Percentiles rank a stretch among this genome's conserved stretches.
Conservation (phyloP, 2,329 filamentous ascomycete species). For the Helicocarpus griseus region DNA sequence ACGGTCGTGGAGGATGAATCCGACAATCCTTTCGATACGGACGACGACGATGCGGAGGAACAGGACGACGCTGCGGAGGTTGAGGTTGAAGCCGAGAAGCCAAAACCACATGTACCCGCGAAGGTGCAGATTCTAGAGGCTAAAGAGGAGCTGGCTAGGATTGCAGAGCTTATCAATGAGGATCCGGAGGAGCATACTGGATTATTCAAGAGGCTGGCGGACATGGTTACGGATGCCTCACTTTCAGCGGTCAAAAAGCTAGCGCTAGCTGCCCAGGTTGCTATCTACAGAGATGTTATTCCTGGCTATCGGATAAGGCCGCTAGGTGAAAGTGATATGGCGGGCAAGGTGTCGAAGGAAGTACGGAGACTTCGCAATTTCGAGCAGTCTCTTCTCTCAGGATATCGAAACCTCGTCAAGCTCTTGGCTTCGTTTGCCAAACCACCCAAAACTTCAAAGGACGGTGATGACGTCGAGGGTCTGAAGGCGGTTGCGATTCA, state of each 20-base stretch:
- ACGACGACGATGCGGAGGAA: constrained; percentile 46
- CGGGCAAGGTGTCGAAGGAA: constrained; percentile 82
- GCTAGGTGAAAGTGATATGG: constrained; percentile 61
- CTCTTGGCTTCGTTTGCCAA: constrained; percentile 61
- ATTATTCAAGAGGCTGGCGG: constrained; percentile 66
- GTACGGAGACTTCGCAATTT: constrained; percentile 72
- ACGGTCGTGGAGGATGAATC: constrained; percentile 43
- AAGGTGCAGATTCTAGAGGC: constrained; percentile 73
- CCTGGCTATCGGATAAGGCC: constrained; percentile 92
- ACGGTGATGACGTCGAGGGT: constrained; percentile 24
- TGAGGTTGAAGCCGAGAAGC: constrained; percentile 37
- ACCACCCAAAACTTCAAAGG: constrained; percentile 32
- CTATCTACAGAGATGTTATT: constrained; percentile 92
- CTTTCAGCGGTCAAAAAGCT: constrained; percentile 72
- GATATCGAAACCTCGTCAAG: constrained; percentile 77
- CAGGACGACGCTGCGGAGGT: constrained; percentile 40
- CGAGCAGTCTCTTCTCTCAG: constrained; percentile 75
- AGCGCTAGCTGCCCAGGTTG: constrained; percentile 72
- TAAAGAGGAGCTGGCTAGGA: constrained; percentile 83
- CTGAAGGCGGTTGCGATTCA: constrained; percentile 69
- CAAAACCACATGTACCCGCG: constrained; percentile 57
- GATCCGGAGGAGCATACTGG: constrained; percentile 83
- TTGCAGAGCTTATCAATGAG: constrained; percentile 75
- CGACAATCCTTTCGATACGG: constrained; percentile 54
- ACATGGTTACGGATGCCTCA: constrained; percentile 59